Percentiles rank a stretch among this genome's conserved stretches.
Evolutionary conservation across 192 early-diverging fungal species (phyloP).

Genomic region (Phycomyces blakesleeanus): DNA sequence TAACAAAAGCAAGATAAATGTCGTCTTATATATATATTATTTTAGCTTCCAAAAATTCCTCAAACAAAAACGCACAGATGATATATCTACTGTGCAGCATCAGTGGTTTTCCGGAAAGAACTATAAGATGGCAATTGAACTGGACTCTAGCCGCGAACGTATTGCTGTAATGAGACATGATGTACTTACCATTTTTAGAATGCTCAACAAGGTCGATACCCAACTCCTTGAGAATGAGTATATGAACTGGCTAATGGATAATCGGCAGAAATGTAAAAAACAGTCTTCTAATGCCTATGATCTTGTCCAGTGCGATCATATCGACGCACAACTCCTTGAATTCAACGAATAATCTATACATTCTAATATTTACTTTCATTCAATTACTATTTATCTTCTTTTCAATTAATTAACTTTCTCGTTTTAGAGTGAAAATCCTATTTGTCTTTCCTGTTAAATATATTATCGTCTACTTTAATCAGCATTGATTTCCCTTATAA

Average conservation of each 20-base stretch:
- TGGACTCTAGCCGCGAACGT: constrained; percentile 41
- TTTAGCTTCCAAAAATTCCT: constrained; percentile 36
- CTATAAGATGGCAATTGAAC: constrained; percentile 37
- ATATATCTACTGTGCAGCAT: not conserved
- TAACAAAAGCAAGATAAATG: no score
- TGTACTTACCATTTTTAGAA: constrained; percentile 39
- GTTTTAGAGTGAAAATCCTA: no score
- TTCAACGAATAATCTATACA: not conserved
- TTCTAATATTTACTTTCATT: not conserved
- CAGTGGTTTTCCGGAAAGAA: constrained; percentile 40
- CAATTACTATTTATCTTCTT: no score
- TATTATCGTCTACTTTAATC: no score
- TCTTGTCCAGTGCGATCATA: not conserved
- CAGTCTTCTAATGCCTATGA: not conserved
- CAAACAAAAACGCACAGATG: constrained; percentile 12
- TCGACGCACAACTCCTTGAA: not conserved
- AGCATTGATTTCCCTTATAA: no score
- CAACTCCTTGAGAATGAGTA: constrained; percentile 45
- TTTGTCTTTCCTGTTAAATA: no score
- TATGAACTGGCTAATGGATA: constrained; percentile 52
- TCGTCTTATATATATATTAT: not conserved
- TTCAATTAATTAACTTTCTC: no score
- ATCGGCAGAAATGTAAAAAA: constrained; percentile 10
- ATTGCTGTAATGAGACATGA: constrained; percentile 48
- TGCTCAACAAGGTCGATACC: constrained; percentile 45